A percentile compares a stretch with the other conserved stretches of the same genome.
Evolutionary conservation across 352 stramenopile genomes (phyloP).

Genomic region (Pythium phragmitis): DNA sequence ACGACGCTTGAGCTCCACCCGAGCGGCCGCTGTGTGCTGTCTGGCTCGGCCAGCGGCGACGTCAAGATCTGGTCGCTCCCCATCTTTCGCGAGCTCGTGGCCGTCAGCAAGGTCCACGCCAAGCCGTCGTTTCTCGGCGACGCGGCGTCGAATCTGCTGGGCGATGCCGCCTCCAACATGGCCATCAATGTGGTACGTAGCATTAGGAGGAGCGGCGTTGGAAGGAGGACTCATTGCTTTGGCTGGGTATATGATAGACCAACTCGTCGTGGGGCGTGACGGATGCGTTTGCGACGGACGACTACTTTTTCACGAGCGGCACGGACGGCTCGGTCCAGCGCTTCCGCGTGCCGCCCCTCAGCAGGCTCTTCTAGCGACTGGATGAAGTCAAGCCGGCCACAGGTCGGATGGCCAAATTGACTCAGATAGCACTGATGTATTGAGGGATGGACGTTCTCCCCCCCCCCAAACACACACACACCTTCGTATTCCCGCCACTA

Average conservation of each 20-base stretch:
- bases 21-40: constrained; percentile 78
- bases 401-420: too few species aligned
- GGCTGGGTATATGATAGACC: constrained; percentile 30
- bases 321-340: constrained; percentile 83
- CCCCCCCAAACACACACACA: too few species aligned
- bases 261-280: constrained; percentile 84
- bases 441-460: background rate
- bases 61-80: constrained; percentile 89
- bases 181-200: constrained; percentile 78
- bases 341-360: constrained; percentile 56
- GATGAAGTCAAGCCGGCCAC: background rate
- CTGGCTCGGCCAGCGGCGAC: constrained; percentile 76
- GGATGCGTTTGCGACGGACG: constrained; percentile 71
- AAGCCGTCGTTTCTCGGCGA: constrained; percentile 82
- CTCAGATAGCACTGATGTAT: background rate
- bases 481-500: too few species aligned
- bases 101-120: constrained; percentile 70
- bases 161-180: constrained; percentile 81
- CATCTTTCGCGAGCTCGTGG: constrained; percentile 79
- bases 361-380: constrained; percentile 17
- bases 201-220: background rate
- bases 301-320: constrained; percentile 83
- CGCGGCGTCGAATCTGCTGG: constrained; percentile 71
- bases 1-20: constrained; percentile 80
- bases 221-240: background rate